A percentile compares a stretch with the other conserved stretches of the same genome.
Evolutionary conservation across 1,284 basidiomycete species (phyloP).

Genomic region (Irpex sp.): DNA sequence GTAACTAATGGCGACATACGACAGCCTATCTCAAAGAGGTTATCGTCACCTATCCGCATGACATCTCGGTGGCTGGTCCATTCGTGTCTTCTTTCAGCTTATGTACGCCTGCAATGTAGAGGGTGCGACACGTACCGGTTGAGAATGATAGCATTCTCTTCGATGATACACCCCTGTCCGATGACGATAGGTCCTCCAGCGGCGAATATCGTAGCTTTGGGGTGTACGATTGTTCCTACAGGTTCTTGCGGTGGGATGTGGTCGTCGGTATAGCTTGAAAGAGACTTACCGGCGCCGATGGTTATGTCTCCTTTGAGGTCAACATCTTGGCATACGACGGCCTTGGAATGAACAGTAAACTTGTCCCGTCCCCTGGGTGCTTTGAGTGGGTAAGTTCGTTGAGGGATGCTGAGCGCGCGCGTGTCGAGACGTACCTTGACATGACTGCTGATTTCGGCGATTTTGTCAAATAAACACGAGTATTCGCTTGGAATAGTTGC

Average conservation of each 20-base stretch:
- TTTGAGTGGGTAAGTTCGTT: neutral
- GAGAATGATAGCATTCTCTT: conserved; percentile 86
- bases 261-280: neutral
- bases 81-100: neutral
- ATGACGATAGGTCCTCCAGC: conserved; percentile 85
- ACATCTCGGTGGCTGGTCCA: conserved; percentile 63
- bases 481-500: too few relatives aligned
- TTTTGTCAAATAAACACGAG: too few relatives aligned
- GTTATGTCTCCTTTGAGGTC: conserved; percentile 89
- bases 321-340: conserved; percentile 84
- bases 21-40: conserved; percentile 91
- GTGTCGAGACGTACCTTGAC: conserved; percentile 1
- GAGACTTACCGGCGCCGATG: conserved; percentile 67
- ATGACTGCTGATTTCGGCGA: neutral
- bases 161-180: conserved; percentile 86
- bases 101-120: neutral
- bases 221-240: conserved; percentile 85
- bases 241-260: neutral
- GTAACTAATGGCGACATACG: conserved; percentile 45
- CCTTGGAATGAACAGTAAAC: conserved; percentile 40
- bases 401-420: neutral
- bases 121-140: conserved; percentile 55
- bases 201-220: conserved; percentile 88
- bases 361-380: conserved; percentile 26
- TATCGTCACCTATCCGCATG: conserved; percentile 91